Percentiles rank a stretch among this genome's conserved stretches.
phyloP scores from a whole-genome alignment of 306 rosid species.

The Amphicarpaea edgeworthii region DNA sequence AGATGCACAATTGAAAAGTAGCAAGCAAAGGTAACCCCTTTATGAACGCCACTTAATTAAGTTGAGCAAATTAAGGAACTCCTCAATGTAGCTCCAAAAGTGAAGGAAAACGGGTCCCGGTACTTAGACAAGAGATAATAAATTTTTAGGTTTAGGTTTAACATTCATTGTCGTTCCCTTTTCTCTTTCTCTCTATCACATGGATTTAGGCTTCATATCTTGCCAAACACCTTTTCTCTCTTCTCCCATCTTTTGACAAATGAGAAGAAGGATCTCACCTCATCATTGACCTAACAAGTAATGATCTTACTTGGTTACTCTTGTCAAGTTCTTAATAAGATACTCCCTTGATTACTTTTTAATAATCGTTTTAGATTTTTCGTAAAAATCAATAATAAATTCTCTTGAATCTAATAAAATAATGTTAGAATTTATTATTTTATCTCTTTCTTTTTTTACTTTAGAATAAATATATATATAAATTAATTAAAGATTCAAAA shows the following conservation, averaged over 20 bases:
- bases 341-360: no score
- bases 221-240: neutral
- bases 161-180: neutral
- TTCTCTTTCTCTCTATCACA: neutral
- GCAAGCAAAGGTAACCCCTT: conserved; percentile 39
- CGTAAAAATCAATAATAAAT: no score
- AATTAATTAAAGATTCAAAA: no score
- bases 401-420: no score
- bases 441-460: no score
- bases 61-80: conserved; percentile 60
- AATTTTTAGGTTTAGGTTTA: no score
- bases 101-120: conserved; percentile 32
- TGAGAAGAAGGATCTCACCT: neutral
- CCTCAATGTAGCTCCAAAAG: conserved; percentile 13
- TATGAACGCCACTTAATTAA: no score
- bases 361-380: no score
- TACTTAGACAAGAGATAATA: no score
- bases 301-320: neutral
- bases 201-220: conserved; percentile 29
- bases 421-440: no score
- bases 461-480: no score
- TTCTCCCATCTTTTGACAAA: conserved; percentile 33
- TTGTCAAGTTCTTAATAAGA: neutral
- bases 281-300: neutral
- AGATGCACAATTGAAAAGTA: conserved; percentile 50